A percentile compares a stretch with the other conserved stretches of the same genome.
Conservation (phyloP, 495 filamentous ascomycete species). For the Penicillium daleae region DNA sequence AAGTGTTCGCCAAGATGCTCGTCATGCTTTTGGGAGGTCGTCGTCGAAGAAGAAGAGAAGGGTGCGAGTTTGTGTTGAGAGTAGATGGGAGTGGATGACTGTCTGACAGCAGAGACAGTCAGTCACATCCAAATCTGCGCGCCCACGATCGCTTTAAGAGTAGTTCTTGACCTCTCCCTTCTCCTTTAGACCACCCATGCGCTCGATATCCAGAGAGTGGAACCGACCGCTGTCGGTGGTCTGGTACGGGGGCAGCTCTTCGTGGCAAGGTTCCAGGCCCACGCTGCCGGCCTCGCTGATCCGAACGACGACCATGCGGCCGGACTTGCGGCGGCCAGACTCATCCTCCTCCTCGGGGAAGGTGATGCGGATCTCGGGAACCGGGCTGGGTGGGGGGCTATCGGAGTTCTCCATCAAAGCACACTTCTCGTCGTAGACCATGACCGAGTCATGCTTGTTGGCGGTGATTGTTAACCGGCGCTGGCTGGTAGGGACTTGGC, state of each 20-base stretch:
- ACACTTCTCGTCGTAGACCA: slow-evolving; percentile 74
- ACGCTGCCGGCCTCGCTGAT: slow-evolving; percentile 85
- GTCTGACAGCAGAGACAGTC: slow-evolving; percentile 15
- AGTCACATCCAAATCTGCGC: neutral
- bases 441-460: slow-evolving; percentile 63
- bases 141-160: slow-evolving; percentile 32
- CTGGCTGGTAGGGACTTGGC: slow-evolving; percentile 55
- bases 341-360: slow-evolving; percentile 96
- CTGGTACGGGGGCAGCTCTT: slow-evolving; percentile 88
- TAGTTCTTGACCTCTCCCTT: slow-evolving; percentile 59
- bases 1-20: slow-evolving; percentile 37
- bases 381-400: slow-evolving; percentile 77
- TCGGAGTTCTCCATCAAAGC: slow-evolving; percentile 73
- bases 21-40: slow-evolving; percentile 45
- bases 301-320: slow-evolving; percentile 86
- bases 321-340: slow-evolving; percentile 76
- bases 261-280: slow-evolving; percentile 81
- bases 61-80: slow-evolving; percentile 11
- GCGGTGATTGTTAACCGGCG: slow-evolving; percentile 70
- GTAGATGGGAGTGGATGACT: neutral
- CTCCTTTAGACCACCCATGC: slow-evolving; percentile 93
- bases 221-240: slow-evolving; percentile 75
- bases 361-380: slow-evolving; percentile 97
- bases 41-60: slow-evolving; percentile 30
- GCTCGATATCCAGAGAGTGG: slow-evolving; percentile 89